These are phyloP conservation scores for Pelargonium cotyledonis DNA, from an alignment of 441 rosid species.

Conservation along the genomic window DNA sequence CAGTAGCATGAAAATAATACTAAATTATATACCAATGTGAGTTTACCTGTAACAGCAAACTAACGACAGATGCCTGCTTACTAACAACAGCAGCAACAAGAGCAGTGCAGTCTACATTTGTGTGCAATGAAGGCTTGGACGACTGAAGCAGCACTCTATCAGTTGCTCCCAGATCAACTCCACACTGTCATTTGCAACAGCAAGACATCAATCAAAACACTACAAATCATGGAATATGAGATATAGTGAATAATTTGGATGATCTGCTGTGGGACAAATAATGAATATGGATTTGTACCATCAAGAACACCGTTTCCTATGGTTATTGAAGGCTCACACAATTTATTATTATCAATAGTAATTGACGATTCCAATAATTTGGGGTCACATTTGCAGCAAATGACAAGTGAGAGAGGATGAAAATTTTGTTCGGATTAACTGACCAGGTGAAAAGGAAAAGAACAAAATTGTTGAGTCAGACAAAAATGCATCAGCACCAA, in stretches of 20 bases:
- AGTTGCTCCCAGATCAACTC: constrained; percentile 61
- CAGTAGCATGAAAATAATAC: background rate
- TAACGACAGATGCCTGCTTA: constrained; percentile 68
- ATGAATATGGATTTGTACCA: background rate
- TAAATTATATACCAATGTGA: background rate
- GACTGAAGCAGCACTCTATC: constrained; percentile 69
- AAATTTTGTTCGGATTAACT: background rate
- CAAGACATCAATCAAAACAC: background rate
- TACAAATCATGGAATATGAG: background rate
- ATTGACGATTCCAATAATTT: too few species aligned
- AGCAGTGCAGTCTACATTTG: constrained; percentile 79
- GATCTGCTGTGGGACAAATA: background rate
- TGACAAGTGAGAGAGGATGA: background rate
- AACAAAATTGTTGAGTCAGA: background rate
- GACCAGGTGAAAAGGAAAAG: background rate
- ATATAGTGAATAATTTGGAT: background rate
- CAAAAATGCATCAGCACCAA: background rate
- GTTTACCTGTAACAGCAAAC: constrained; percentile 62
- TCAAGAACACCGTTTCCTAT: background rate
- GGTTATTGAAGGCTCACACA: background rate
- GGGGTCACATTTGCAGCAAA: background rate
- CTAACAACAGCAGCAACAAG: constrained; percentile 82
- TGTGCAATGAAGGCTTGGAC: constrained; percentile 80
- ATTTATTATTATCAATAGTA: too few species aligned
- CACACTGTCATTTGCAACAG: constrained; percentile 45